Percentiles rank a stretch among this genome's conserved stretches.
Conservation (phyloP, 2,329 filamentous ascomycete genomes). For the Ophiocordyceps camponoti-rufipedis region DNA sequence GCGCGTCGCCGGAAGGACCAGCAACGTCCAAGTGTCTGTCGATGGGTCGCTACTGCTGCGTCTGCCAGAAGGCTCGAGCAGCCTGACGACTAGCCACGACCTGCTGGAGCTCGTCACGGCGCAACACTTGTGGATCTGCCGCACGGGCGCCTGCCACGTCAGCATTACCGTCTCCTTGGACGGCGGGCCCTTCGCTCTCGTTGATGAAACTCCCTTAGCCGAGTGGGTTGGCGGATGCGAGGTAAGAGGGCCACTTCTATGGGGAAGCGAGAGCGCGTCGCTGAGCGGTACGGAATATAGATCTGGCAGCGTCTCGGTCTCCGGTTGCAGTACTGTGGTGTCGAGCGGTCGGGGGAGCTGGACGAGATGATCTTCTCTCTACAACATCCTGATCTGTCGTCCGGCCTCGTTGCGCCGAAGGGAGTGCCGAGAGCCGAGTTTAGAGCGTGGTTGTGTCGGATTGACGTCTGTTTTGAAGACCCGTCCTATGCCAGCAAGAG, state of each 20-base stretch:
- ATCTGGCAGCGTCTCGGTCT: conserved; percentile 14
- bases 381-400: conserved; percentile 16
- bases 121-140: conserved; percentile 14
- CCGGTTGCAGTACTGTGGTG: conserved; percentile 7
- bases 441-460: conserved; percentile 7
- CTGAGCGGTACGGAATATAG: conserved; percentile 4
- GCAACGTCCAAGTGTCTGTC: conserved; percentile 8
- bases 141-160: conserved; percentile 12
- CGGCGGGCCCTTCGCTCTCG: conserved; percentile 4
- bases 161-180: conserved; percentile 9
- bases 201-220: conserved; percentile 3
- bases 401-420: conserved; percentile 11
- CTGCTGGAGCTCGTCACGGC: conserved; percentile 7
- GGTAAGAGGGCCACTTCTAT: conserved; percentile 5
- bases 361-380: conserved; percentile 14
- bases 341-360: conserved; percentile 1
- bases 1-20: conserved; percentile 6
- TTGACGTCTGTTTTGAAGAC: conserved; percentile 7
- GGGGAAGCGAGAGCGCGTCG: neutral
- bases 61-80: conserved; percentile 4
- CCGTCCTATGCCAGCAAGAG: neutral
- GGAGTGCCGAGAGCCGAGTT: conserved; percentile 10
- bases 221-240: conserved; percentile 8
- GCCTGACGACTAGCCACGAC: conserved; percentile 6
- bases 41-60: conserved; percentile 10